These are phyloP conservation scores for Lactifluus rugatus DNA, from an alignment of 768 basidiomycete species.

Conservation along the genomic window DNA sequence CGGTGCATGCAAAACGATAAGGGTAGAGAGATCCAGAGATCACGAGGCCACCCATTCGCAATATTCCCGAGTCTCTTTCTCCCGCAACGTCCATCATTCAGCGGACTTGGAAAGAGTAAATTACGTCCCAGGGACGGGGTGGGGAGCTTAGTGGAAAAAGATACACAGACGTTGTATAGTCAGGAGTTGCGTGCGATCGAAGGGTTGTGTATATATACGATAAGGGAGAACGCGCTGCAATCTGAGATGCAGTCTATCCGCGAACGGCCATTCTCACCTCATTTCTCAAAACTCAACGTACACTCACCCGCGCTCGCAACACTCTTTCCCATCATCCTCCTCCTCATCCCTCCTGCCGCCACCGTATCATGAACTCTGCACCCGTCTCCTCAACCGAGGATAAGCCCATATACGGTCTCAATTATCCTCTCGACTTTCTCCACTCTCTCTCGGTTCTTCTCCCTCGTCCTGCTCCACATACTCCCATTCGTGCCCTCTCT, in stretches of 20 bases:
- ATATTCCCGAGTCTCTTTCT: not conserved
- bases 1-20: constrained; percentile 10
- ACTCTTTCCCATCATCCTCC: not conserved
- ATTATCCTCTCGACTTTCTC: constrained; percentile 22
- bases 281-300: not conserved
- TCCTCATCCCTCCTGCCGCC: not conserved
- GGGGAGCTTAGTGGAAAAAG: not conserved
- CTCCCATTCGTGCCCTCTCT: constrained; percentile 35
- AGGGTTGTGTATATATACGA: constrained; percentile 1
- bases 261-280: no score
- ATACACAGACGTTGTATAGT: not conserved
- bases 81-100: not conserved
- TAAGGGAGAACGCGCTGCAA: constrained; percentile 10
- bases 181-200: constrained; percentile 9
- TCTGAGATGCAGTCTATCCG: constrained; percentile 8
- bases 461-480: constrained; percentile 29
- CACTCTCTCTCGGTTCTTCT: constrained; percentile 25
- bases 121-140: constrained; percentile 13
- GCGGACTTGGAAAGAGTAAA: constrained; percentile 5
- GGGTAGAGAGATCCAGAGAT: constrained; percentile 11
- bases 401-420: constrained; percentile 20
- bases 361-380: constrained; percentile 7
- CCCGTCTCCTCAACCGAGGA: constrained; percentile 5
- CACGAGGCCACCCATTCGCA: constrained; percentile 11
- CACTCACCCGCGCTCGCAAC: not conserved